These are phyloP conservation scores for Sclerotinia sclerotiorum DNA, from an alignment of 2,329 filamentous ascomycete genomes.

Conservation along the genomic window DNA sequence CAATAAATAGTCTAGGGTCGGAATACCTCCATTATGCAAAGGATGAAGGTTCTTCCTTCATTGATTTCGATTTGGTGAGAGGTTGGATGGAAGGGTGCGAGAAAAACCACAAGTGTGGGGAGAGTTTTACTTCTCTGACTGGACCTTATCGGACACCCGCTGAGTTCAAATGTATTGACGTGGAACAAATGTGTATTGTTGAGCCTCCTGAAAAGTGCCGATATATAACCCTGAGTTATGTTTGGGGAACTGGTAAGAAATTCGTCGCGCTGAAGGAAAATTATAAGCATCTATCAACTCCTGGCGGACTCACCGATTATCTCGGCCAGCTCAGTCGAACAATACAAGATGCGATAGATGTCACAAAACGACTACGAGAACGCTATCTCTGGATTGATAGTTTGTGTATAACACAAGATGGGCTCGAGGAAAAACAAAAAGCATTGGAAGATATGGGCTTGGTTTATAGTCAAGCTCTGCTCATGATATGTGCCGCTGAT, in stretches of 20 bases:
- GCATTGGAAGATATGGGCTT: constrained; percentile 18
- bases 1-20: not conserved
- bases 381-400: constrained; percentile 20
- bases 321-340: not conserved
- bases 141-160: constrained; percentile 7
- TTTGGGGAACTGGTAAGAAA: constrained; percentile 5
- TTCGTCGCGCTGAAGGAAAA: constrained; percentile 1
- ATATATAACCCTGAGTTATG: constrained; percentile 10
- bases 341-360: constrained; percentile 15
- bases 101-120: not conserved
- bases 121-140: not conserved
- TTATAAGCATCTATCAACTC: not conserved
- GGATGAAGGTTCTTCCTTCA: not conserved
- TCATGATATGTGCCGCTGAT: constrained; percentile 18
- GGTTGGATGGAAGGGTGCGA: not conserved
- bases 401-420: constrained; percentile 23
- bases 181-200: constrained; percentile 10
- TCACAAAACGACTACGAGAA: constrained; percentile 1
- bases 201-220: constrained; percentile 2
- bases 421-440: constrained; percentile 1
- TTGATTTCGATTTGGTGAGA: not conserved
- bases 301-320: not conserved
- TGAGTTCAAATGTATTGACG: constrained; percentile 2
- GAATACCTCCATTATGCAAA: not conserved
- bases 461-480: constrained; percentile 14